phyloP scores from a whole-genome alignment of 768 basidiomycete species.

The Boletus edulis region DNA sequence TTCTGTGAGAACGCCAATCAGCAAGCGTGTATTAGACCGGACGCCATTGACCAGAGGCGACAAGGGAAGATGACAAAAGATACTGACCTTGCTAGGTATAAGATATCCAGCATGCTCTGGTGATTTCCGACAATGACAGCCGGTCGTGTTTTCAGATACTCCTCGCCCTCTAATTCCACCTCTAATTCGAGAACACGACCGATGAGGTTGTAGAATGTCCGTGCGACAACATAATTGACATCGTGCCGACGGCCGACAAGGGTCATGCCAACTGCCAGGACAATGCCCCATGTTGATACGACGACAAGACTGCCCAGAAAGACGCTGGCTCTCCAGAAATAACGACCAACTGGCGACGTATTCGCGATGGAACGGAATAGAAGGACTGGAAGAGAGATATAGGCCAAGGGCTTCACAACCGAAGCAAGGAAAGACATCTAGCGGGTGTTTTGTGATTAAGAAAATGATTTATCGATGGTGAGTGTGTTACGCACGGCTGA shows the following conservation, averaged over 20 bases:
- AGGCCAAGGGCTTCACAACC: conserved; percentile 70
- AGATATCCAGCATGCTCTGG: conserved; percentile 89
- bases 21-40: conserved; percentile 2
- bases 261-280: conserved; percentile 64
- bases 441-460: conserved; percentile 14
- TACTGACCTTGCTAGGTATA: conserved; percentile 75
- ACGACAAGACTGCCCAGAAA: conserved; percentile 72
- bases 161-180: conserved; percentile 82
- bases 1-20: conserved; percentile 38
- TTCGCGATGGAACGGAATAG: conserved; percentile 59
- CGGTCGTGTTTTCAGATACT: conserved; percentile 70
- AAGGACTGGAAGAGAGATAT: conserved; percentile 70
- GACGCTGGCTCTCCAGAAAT: conserved; percentile 69
- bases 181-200: conserved; percentile 61
- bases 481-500: conserved; percentile 23
- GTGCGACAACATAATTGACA: conserved; percentile 79
- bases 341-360: conserved; percentile 55
- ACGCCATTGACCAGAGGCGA: conserved; percentile 4
- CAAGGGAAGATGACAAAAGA: conserved; percentile 13
- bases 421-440: conserved; percentile 62
- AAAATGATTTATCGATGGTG: conserved; percentile 11
- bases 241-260: conserved; percentile 70
- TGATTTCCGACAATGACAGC: conserved; percentile 85
- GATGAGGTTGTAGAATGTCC: conserved; percentile 74
- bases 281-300: conserved; percentile 69